Percentiles rank a stretch among this genome's conserved stretches.
phyloP scores from a whole-genome alignment of 345 rosid genomes.

The Trapa incisa region DNA sequence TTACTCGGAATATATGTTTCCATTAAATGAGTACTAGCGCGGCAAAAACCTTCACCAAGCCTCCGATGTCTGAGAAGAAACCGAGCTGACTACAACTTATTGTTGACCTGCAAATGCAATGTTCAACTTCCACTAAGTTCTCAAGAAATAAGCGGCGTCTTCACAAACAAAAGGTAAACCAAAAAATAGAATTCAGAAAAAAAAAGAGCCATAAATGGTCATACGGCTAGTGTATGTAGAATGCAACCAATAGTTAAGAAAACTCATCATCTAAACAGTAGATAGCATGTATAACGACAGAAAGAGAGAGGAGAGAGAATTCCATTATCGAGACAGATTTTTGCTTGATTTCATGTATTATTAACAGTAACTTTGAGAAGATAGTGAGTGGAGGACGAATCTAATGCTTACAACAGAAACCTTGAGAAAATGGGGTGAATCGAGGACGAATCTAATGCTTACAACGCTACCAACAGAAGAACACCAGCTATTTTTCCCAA shows the following conservation, averaged over 20 bases:
- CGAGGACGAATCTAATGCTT: too few relatives aligned
- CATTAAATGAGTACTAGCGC: constrained; percentile 11
- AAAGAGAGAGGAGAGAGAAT: background rate
- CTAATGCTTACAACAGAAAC: background rate
- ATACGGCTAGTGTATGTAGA: too few relatives aligned
- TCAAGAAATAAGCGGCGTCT: background rate
- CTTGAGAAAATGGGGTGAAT: background rate
- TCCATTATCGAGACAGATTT: background rate
- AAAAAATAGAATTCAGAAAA: background rate
- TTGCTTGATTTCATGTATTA: background rate
- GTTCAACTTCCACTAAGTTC: background rate
- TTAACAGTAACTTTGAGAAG: background rate
- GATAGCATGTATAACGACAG: background rate
- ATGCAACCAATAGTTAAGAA: background rate
- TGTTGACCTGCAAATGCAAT: background rate
- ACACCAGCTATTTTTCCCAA: background rate
- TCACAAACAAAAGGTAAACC: background rate
- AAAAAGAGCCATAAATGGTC: too few relatives aligned
- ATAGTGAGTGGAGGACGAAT: background rate
- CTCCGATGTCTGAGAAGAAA: background rate
- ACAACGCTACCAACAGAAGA: background rate
- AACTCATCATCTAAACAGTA: background rate
- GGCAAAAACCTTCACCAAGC: background rate
- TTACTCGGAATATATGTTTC: constrained; percentile 19
- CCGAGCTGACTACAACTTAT: background rate